These are phyloP conservation scores for Vigna hirtella DNA, from an alignment of 306 rosid species.

Conservation along the genomic window DNA sequence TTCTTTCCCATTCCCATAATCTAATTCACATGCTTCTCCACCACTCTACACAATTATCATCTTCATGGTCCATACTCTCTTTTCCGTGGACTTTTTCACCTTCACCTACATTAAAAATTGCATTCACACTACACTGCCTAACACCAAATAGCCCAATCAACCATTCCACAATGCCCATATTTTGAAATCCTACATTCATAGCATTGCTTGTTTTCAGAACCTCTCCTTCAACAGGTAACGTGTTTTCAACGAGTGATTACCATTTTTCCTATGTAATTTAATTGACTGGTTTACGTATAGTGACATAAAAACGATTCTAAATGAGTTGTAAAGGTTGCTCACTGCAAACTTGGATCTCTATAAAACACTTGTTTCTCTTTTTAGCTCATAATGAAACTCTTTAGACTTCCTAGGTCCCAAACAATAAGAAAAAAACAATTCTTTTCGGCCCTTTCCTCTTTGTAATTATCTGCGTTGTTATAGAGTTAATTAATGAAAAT, in stretches of 20 bases:
- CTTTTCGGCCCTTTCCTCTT: constrained; percentile 43
- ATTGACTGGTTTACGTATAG: constrained; percentile 23
- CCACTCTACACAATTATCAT: constrained; percentile 34
- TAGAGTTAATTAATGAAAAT: constrained; percentile 36
- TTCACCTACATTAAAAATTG: not conserved
- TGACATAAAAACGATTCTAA: constrained; percentile 42
- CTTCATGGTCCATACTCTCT: constrained; percentile 31
- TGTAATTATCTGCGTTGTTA: constrained; percentile 38
- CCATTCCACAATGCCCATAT: not conserved
- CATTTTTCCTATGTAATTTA: constrained; percentile 6
- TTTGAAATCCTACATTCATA: not conserved
- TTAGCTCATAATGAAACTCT: constrained; percentile 38
- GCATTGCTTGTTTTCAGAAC: constrained; percentile 21
- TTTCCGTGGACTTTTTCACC: constrained; percentile 20
- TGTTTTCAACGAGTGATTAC: constrained; percentile 1
- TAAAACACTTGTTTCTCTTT: constrained; percentile 1
- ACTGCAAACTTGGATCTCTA: constrained; percentile 47
- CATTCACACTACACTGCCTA: not conserved
- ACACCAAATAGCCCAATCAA: not conserved
- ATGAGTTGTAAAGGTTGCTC: constrained; percentile 50
- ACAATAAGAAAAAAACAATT: constrained; percentile 42
- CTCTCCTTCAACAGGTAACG: constrained; percentile 12
- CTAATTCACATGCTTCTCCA: not conserved
- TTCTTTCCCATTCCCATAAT: constrained; percentile 9
- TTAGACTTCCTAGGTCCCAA: constrained; percentile 29